A percentile compares a stretch with the other conserved stretches of the same genome.
phyloP scores from a whole-genome alignment of 352 stramenopile species.

The Pythium utonaiense region DNA sequence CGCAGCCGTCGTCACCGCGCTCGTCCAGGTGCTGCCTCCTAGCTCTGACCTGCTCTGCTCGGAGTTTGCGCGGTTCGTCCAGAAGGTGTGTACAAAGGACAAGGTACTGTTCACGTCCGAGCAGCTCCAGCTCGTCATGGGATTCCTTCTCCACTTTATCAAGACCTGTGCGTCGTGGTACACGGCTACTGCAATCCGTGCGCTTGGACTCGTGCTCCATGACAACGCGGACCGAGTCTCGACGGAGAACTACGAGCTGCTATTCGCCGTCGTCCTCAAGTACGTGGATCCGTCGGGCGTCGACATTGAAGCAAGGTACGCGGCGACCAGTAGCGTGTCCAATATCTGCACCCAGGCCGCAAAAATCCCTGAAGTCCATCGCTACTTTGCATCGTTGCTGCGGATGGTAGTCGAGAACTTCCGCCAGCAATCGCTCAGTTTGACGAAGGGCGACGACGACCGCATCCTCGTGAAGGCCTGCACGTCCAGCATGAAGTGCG shows the following conservation, averaged over 20 bases:
- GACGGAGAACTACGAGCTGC: constrained; percentile 45
- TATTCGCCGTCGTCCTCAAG: constrained; percentile 68
- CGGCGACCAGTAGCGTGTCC: constrained; percentile 80
- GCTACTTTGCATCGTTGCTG: constrained; percentile 69
- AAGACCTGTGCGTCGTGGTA: constrained; percentile 75
- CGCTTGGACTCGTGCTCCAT: constrained; percentile 67
- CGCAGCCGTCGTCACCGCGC: constrained; percentile 49
- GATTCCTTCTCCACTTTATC: constrained; percentile 76
- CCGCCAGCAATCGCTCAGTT: constrained; percentile 63
- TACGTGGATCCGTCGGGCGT: constrained; percentile 74
- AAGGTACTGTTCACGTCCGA: constrained; percentile 55
- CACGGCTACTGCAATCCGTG: constrained; percentile 60
- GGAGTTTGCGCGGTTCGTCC: constrained; percentile 73
- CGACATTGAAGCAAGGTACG: constrained; percentile 82
- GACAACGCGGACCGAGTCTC: constrained; percentile 75
- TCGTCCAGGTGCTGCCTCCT: constrained; percentile 59
- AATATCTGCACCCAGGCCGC: constrained; percentile 68
- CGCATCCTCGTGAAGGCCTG: constrained; percentile 81
- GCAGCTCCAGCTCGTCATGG: constrained; percentile 58
- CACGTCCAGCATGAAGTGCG: constrained; percentile 85
- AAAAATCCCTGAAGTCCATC: constrained; percentile 67
- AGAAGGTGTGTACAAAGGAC: constrained; percentile 75
- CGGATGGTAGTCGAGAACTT: constrained; percentile 87
- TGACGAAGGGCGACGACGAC: constrained; percentile 62
- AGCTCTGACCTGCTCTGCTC: constrained; percentile 73